phyloP scores from a whole-genome alignment of 768 basidiomycete species.

The Suillus sp. region DNA sequence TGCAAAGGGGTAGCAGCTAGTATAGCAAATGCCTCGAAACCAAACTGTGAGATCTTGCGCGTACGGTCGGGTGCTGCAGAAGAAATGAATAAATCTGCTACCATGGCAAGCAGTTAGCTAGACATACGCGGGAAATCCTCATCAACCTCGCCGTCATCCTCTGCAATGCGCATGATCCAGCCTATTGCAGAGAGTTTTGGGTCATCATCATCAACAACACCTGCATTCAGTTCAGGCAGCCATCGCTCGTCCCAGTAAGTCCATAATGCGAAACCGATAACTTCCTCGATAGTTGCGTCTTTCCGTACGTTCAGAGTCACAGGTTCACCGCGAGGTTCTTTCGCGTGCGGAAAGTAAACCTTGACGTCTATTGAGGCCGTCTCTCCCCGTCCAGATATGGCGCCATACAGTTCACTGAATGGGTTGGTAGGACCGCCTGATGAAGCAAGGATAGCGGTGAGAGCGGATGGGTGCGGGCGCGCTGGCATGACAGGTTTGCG shows the following conservation, averaged over 20 bases:
- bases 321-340: conserved; percentile 56
- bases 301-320: conserved; percentile 78
- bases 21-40: conserved; percentile 87
- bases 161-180: conserved; percentile 92
- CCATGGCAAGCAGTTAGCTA: too few relatives aligned
- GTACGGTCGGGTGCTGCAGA: conserved; percentile 85
- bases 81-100: neutral
- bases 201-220: conserved; percentile 59
- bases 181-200: conserved; percentile 76
- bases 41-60: conserved; percentile 84
- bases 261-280: conserved; percentile 90
- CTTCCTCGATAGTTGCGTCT: conserved; percentile 93
- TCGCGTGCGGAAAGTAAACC: conserved; percentile 85
- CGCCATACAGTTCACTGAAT: conserved; percentile 83
- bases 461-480: conserved; percentile 55
- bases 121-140: conserved; percentile 93
- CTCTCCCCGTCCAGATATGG: conserved; percentile 77
- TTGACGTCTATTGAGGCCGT: conserved; percentile 63
- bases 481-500: conserved; percentile 50
- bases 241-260: conserved; percentile 91
- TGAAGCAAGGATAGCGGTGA: conserved; percentile 76
- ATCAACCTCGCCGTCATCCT: conserved; percentile 97
- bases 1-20: conserved; percentile 74
- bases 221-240: conserved; percentile 76
- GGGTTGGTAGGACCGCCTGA: conserved; percentile 71